Conservation (phyloP, 257 asterid genomes). For the Nicotiana noctiflora region DNA sequence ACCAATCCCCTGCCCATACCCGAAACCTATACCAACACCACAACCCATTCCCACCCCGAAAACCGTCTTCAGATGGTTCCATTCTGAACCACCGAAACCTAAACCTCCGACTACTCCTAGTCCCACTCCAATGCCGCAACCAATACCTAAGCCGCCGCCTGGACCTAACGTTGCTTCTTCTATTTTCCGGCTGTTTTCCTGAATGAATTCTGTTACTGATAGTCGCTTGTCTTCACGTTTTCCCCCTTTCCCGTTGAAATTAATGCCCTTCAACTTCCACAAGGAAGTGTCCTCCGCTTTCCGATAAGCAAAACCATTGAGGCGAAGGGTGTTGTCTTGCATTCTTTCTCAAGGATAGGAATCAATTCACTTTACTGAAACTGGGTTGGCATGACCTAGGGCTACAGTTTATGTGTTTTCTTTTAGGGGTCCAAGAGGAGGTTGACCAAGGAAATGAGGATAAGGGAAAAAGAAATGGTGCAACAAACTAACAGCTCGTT, state of each 20-base stretch:
- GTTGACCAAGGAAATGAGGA: not conserved
- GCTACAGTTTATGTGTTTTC: not conserved
- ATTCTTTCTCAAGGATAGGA: conserved; percentile 9
- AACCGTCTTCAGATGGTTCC: conserved; percentile 49
- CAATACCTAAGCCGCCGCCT: conserved; percentile 69
- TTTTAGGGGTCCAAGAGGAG: not conserved
- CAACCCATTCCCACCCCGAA: conserved; percentile 80
- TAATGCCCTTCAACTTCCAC: conserved; percentile 50
- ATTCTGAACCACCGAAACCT: conserved; percentile 46
- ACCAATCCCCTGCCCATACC: conserved; percentile 74
- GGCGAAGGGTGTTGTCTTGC: conserved; percentile 22
- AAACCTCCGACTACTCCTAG: conserved; percentile 58
- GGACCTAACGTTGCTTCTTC: conserved; percentile 59
- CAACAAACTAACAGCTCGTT: not conserved
- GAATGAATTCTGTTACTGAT: conserved; percentile 45
- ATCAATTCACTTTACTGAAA: not conserved
- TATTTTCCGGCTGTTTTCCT: conserved; percentile 26
- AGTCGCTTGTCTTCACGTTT: conserved; percentile 15
- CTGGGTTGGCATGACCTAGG: not conserved
- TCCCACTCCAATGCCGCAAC: conserved; percentile 80
- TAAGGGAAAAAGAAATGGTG: not conserved
- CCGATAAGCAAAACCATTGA: conserved; percentile 21
- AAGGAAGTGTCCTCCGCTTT: conserved; percentile 29
- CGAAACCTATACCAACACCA: conserved; percentile 74
- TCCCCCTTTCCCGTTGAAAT: conserved; percentile 18